phyloP scores from a whole-genome alignment of 352 stramenopile genomes.

The Phytopythium ostracodes region DNA sequence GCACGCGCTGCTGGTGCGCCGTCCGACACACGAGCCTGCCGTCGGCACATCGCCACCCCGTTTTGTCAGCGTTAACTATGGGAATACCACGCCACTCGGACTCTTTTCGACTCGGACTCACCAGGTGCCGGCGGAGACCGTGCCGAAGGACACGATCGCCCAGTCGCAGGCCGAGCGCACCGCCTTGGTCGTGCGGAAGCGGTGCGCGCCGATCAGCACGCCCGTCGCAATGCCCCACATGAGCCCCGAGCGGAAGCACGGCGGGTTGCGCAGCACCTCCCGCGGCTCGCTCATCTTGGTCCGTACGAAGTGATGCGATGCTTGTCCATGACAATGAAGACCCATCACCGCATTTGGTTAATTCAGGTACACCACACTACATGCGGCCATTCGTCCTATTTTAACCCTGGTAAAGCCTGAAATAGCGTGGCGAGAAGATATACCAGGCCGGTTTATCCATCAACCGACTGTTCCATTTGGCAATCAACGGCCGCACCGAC shows the following conservation, averaged over 20 bases:
- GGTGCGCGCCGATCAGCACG: conserved; percentile 53
- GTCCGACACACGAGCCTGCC: conserved; percentile 57
- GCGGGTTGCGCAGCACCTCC: conserved; percentile 64
- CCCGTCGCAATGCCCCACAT: conserved; percentile 76
- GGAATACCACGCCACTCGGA: not conserved
- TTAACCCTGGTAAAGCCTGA: not conserved
- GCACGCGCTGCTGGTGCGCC: conserved; percentile 41
- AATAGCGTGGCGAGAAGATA: not conserved
- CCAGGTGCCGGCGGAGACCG: conserved; percentile 51
- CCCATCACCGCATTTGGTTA: not conserved
- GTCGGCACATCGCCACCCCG: not conserved
- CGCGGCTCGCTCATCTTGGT: conserved; percentile 11
- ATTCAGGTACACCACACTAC: not conserved
- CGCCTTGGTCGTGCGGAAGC: conserved; percentile 58
- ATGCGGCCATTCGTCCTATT: not conserved
- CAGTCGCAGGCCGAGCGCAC: conserved; percentile 61
- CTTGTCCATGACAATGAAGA: conserved; percentile 3
- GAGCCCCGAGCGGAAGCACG: conserved; percentile 72
- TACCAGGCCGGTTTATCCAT: not conserved
- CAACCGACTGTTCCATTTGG: not conserved
- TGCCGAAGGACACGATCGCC: conserved; percentile 57
- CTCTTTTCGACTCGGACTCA: too few relatives aligned
- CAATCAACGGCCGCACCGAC: not conserved
- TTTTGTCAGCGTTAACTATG: not conserved
- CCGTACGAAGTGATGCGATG: conserved; percentile 6